These are phyloP conservation scores for Persicaria maculosa DNA, from an alignment of 148 eudicot species.

Conservation along the genomic window DNA sequence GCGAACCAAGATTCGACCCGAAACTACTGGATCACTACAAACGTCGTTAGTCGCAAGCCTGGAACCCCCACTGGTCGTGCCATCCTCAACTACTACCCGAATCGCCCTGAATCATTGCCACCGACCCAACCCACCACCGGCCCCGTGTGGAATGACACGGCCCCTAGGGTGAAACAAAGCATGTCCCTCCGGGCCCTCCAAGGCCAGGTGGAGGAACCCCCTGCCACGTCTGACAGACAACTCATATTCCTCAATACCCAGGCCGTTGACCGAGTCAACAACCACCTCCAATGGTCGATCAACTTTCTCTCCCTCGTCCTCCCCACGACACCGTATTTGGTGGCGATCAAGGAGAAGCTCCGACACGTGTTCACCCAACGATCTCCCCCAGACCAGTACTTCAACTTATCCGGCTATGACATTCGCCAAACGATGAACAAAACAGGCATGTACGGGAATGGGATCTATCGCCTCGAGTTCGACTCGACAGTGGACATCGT, in stretches of 20 bases:
- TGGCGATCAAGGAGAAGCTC: slow-evolving; percentile 10
- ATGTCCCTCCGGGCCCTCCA: slow-evolving; percentile 39
- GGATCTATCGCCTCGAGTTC: slow-evolving; percentile 43
- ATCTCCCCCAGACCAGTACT: neutral
- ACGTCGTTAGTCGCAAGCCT: slow-evolving; percentile 56
- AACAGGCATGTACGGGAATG: neutral
- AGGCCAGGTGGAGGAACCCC: slow-evolving; percentile 46
- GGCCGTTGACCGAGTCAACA: slow-evolving; percentile 27
- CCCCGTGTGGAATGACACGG: slow-evolving; percentile 52
- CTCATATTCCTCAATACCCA: slow-evolving; percentile 76
- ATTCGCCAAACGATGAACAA: neutral
- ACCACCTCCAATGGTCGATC: slow-evolving; percentile 12
- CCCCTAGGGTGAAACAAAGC: slow-evolving; percentile 45
- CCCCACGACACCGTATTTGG: slow-evolving; percentile 4
- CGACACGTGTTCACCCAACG: neutral
- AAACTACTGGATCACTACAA: slow-evolving; percentile 64
- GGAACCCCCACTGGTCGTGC: slow-evolving; percentile 61
- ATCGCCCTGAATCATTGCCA: slow-evolving; percentile 32
- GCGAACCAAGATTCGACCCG: slow-evolving; percentile 66
- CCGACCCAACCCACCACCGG: slow-evolving; percentile 55
- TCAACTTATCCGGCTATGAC: neutral
- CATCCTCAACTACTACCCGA: slow-evolving; percentile 71
- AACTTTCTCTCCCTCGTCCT: neutral
- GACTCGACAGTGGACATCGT: slow-evolving; percentile 56
- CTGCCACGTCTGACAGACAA: slow-evolving; percentile 37